phyloP scores from a whole-genome alignment of 1,139 yeast genomes.

The Yamadazyma blattariae region DNA sequence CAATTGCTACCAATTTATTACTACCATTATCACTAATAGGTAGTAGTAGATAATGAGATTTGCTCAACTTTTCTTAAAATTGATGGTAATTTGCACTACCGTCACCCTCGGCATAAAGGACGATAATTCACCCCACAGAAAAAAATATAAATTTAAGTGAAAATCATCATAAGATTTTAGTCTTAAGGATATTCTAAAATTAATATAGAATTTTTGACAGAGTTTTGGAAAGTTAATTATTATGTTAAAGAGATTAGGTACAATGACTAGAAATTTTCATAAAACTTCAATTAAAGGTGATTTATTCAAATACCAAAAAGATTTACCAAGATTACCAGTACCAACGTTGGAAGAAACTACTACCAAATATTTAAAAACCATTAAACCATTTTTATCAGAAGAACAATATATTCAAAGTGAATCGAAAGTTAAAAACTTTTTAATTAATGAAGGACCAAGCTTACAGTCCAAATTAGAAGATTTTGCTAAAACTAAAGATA shows the following conservation, averaged over 20 bases:
- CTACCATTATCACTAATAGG: no score
- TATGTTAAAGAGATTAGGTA: constrained; percentile 15
- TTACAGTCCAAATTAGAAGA: constrained; percentile 66
- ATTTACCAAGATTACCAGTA: constrained; percentile 83
- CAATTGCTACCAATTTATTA: no score
- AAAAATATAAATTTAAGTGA: background rate
- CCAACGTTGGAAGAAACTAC: constrained; percentile 78
- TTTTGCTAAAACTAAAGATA: constrained; percentile 62
- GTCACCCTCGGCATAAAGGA: no score
- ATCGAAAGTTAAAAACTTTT: constrained; percentile 63
- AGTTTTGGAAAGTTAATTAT: no score
- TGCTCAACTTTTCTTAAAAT: no score
- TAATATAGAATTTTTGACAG: no score
- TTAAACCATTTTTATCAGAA: constrained; percentile 61
- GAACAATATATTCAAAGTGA: constrained; percentile 57
- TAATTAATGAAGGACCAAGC: constrained; percentile 55
- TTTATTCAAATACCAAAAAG: constrained; percentile 68
- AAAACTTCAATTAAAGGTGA: constrained; percentile 54
- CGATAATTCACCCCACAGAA: background rate
- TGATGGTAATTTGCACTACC: no score
- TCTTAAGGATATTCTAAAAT: background rate
- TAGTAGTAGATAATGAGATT: no score
- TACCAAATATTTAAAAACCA: constrained; percentile 63
- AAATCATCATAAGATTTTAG: no score
- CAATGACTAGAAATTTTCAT: constrained; percentile 25